Evolutionary conservation across 2,329 filamentous ascomycete species (phyloP).

Genomic region (Trichoderma atrobrunneum): DNA sequence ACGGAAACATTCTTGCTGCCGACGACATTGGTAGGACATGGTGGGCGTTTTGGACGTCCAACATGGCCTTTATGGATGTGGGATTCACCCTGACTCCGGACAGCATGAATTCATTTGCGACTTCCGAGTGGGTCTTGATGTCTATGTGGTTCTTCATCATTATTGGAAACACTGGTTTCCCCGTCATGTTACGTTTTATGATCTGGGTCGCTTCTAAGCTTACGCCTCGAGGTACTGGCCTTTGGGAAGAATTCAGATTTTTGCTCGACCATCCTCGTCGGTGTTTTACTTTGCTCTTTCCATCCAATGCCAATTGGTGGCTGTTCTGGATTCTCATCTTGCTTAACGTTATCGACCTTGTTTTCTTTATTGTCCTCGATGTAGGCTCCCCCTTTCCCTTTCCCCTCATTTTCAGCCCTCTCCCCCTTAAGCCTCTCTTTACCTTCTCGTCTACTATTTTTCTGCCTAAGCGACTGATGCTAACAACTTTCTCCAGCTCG

Average conservation of each 20-base stretch:
- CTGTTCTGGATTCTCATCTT: conserved; percentile 80
- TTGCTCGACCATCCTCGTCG: conserved; percentile 90
- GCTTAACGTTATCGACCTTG: conserved; percentile 79
- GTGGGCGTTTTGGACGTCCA: conserved; percentile 91
- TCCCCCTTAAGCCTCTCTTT: neutral
- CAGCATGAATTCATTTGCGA: conserved; percentile 88
- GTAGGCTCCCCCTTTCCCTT: conserved; percentile 44
- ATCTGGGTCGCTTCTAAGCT: conserved; percentile 78
- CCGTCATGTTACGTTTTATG: conserved; percentile 87
- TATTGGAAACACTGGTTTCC: conserved; percentile 93
- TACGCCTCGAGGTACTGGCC: conserved; percentile 60
- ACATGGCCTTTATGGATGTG: conserved; percentile 90
- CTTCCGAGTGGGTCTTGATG: conserved; percentile 71
- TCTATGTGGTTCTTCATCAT: conserved; percentile 83
- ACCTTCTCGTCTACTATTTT: neutral
- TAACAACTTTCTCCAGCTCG: conserved; percentile 51
- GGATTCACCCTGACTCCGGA: conserved; percentile 89
- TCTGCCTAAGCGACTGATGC: conserved; percentile 15
- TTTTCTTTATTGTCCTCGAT: conserved; percentile 92
- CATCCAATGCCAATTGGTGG: conserved; percentile 90
- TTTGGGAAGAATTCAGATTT: conserved; percentile 90
- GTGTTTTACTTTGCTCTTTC: conserved; percentile 94
- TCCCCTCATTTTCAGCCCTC: conserved; percentile 21
- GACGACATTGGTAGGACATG: conserved; percentile 67
- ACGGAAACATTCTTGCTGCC: conserved; percentile 61